Conservation (phyloP, 225 moss, liverwort and hornwort species). For the Climacium dendroides region DNA sequence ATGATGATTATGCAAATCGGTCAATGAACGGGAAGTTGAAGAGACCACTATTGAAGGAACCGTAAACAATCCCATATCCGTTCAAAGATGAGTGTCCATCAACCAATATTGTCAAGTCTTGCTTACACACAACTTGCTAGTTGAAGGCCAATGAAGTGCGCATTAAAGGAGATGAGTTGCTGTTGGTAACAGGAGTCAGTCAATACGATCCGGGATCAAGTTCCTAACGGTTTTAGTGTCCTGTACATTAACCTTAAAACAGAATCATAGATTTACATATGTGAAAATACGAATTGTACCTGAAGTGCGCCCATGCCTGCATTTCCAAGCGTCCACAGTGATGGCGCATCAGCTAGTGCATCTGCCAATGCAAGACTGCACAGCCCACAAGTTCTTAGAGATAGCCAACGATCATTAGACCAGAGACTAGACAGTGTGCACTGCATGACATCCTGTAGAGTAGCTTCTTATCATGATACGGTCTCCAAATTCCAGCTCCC, state of each 20-base stretch:
- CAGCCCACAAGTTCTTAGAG: neutral
- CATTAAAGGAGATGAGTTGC: neutral
- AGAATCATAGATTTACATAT: neutral
- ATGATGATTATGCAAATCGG: neutral
- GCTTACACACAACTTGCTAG: neutral
- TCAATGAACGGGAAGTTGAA: neutral
- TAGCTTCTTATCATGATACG: neutral
- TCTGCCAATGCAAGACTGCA: slow-evolving; percentile 76
- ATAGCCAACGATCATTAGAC: neutral
- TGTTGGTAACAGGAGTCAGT: neutral
- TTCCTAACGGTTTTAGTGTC: neutral
- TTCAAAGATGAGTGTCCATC: neutral
- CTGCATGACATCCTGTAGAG: neutral
- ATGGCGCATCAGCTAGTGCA: slow-evolving; percentile 78
- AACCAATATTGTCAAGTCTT: neutral
- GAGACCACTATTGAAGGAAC: neutral
- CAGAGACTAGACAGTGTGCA: neutral
- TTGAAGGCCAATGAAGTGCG: neutral
- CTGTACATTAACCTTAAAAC: neutral
- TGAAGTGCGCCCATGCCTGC: slow-evolving; percentile 43
- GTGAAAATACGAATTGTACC: neutral
- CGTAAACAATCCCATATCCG: neutral
- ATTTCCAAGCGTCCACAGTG: slow-evolving; percentile 90
- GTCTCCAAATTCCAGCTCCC: neutral
- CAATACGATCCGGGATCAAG: neutral